These are phyloP conservation scores for Termitomyces sp. DNA, from an alignment of 768 basidiomycete genomes.

Conservation along the genomic window DNA sequence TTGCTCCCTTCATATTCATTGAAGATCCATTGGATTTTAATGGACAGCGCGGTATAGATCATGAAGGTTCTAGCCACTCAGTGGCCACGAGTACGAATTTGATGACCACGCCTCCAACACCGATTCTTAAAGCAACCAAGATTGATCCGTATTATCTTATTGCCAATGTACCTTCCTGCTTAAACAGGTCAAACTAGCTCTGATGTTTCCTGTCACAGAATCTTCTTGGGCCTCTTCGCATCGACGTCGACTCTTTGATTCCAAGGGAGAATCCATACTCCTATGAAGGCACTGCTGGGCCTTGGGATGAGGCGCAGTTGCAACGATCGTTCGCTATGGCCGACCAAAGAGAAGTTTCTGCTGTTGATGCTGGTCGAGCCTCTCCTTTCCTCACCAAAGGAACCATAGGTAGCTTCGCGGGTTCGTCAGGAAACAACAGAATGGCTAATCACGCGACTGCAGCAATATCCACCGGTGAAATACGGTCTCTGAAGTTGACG, in stretches of 20 bases:
- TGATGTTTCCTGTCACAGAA: constrained; percentile 26
- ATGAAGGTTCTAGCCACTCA: constrained; percentile 29
- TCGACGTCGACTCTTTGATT: constrained; percentile 55
- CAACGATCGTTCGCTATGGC: constrained; percentile 61
- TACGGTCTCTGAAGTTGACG: constrained; percentile 57
- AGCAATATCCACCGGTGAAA: constrained; percentile 21
- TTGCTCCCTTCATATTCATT: constrained; percentile 94
- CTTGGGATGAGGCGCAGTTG: constrained; percentile 64
- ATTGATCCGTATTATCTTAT: constrained; percentile 94
- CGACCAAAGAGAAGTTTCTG: constrained; percentile 47
- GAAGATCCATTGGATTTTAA: constrained; percentile 81
- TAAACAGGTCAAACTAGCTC: neutral
- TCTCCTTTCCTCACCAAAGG: constrained; percentile 31
- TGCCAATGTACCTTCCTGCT: constrained; percentile 44
- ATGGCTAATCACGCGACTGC: constrained; percentile 9
- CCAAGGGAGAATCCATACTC: constrained; percentile 60
- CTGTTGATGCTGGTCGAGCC: constrained; percentile 29
- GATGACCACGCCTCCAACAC: constrained; percentile 19
- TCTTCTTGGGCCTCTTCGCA: constrained; percentile 60
- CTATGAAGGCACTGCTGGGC: constrained; percentile 58
- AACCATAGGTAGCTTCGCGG: constrained; percentile 25
- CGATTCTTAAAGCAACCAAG: constrained; percentile 49
- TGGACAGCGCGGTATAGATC: constrained; percentile 41
- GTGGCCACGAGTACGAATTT: constrained; percentile 7
- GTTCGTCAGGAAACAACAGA: constrained; percentile 19